Conservation (phyloP, 805 yeast genomes). For the Yamadazyma sp. region DNA sequence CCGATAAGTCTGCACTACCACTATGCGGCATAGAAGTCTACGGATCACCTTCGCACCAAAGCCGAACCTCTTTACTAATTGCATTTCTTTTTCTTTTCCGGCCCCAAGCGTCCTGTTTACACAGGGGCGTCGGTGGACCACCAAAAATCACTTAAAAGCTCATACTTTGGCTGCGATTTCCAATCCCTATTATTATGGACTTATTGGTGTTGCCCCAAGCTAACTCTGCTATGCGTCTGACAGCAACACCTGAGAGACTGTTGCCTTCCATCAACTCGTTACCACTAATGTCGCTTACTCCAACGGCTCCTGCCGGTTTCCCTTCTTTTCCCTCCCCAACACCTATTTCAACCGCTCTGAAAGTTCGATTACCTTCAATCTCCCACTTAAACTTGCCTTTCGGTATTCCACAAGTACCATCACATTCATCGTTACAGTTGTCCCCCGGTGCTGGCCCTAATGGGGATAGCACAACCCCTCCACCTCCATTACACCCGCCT, state of each 20-base stretch:
- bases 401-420: background rate
- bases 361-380: conserved; percentile 9
- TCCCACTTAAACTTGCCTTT: conserved; percentile 9
- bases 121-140: background rate
- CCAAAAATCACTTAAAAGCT: conserved; percentile 2
- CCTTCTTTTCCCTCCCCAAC: no score
- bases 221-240: conserved; percentile 4
- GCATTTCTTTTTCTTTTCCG: background rate
- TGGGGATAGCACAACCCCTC: no score
- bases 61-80: conserved; percentile 5
- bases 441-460: no score
- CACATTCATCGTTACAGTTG: conserved; percentile 1
- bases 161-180: conserved; percentile 2
- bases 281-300: conserved; percentile 25
- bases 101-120: conserved; percentile 4
- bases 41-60: background rate
- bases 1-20: no score
- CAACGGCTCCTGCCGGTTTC: conserved; percentile 22
- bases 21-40: no score
- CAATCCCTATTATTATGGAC: conserved; percentile 2
- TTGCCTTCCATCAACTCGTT: conserved; percentile 29
- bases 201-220: conserved; percentile 7
- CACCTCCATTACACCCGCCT: background rate
- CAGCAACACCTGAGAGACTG: background rate
- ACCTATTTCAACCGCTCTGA: no score